Conservation (phyloP, 768 basidiomycete genomes). For the Trametes cingulata region DNA sequence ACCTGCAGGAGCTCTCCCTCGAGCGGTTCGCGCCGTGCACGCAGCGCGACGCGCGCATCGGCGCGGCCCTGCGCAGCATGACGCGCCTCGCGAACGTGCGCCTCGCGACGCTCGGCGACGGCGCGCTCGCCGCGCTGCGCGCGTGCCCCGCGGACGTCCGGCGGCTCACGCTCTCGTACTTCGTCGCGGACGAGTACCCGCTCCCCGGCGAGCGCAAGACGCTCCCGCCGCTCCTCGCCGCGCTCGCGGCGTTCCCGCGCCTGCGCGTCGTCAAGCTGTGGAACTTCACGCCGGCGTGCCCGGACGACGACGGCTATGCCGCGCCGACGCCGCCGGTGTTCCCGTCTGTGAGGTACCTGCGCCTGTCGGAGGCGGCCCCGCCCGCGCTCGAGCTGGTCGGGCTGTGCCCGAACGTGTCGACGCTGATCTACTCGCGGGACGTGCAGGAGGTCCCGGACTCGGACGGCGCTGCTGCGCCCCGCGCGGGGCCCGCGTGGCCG, state of each 20-base stretch:
- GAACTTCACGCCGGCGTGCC: constrained; percentile 3
- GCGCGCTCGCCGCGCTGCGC: background rate
- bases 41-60: constrained; percentile 1
- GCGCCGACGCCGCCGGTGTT: background rate
- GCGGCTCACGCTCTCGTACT: constrained; percentile 5
- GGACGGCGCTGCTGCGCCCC: background rate
- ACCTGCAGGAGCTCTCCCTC: background rate
- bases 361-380: background rate
- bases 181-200: background rate
- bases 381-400: constrained; percentile 7
- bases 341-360: constrained; percentile 1
- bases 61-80: background rate
- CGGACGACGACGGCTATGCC: background rate
- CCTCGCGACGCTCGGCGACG: background rate
- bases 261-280: constrained; percentile 4
- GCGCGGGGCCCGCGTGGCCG: background rate
- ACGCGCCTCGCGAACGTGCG: background rate
- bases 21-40: constrained; percentile 1
- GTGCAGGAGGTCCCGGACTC: background rate
- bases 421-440: background rate
- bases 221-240: background rate
- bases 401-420: background rate
- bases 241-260: background rate
- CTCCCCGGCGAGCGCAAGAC: background rate
- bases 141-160: background rate